Evolutionary conservation across 192 early-diverging fungal genomes (phyloP).

Genomic region (Hyaloraphidium curvatum): DNA sequence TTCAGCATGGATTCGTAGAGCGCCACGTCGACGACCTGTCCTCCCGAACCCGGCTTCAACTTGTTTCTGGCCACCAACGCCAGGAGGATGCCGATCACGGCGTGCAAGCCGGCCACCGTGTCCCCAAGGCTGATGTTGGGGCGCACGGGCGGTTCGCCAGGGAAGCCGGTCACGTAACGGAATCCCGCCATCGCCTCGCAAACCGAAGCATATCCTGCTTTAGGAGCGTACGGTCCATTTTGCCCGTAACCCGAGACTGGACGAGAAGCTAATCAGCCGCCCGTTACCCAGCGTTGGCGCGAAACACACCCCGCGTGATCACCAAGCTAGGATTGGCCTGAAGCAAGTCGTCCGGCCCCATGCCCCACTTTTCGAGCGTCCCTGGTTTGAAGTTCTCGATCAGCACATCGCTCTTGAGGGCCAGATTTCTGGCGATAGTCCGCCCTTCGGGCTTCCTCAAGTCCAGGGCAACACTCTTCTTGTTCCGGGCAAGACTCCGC

Average conservation of each 20-base stretch:
- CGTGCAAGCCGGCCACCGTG: constrained; percentile 26
- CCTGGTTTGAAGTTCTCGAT: constrained; percentile 33
- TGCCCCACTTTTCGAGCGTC: constrained; percentile 32
- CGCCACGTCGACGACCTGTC: constrained; percentile 28
- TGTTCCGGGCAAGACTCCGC: constrained; percentile 21
- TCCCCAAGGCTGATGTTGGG: constrained; percentile 31
- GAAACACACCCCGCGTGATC: background rate
- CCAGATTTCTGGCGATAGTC: background rate
- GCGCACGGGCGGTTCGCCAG: constrained; percentile 19
- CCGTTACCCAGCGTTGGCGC: constrained; percentile 16
- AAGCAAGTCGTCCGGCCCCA: constrained; percentile 18
- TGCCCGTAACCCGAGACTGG: constrained; percentile 30
- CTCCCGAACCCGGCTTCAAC: constrained; percentile 6
- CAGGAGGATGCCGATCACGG: constrained; percentile 20
- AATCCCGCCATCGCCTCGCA: constrained; percentile 15
- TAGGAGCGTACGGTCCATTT: constrained; percentile 22
- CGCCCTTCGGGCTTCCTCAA: constrained; percentile 17
- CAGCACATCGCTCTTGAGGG: constrained; percentile 14
- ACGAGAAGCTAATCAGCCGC: constrained; percentile 19
- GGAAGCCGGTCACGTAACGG: constrained; percentile 18
- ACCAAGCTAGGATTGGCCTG: background rate
- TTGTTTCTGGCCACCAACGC: constrained; percentile 18
- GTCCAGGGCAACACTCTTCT: constrained; percentile 25
- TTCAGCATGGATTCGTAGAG: constrained; percentile 27
- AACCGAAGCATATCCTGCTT: constrained; percentile 28